phyloP scores from a whole-genome alignment of 106 monocot genomes.

The Acanthochlamys bracteata region DNA sequence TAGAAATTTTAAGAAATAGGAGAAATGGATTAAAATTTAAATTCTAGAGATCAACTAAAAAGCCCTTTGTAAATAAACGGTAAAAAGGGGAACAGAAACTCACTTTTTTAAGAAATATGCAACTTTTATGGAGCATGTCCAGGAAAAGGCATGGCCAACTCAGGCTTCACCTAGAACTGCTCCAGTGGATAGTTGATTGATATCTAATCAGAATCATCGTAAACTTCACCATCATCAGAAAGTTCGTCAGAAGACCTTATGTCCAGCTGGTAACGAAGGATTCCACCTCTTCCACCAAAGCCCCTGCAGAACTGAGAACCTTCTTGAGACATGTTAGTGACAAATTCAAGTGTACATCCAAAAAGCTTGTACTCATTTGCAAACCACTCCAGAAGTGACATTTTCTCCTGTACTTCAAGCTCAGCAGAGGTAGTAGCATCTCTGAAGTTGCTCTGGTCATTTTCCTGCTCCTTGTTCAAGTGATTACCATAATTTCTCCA shows the following conservation, averaged over 20 bases:
- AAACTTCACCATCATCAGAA: slow-evolving; percentile 3
- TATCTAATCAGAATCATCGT: slow-evolving; percentile 8
- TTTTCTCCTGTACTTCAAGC: slow-evolving; percentile 19
- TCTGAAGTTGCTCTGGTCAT: slow-evolving; percentile 18
- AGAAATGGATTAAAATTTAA: no score
- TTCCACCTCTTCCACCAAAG: slow-evolving; percentile 14
- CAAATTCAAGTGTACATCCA: slow-evolving; percentile 14
- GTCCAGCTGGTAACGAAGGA: slow-evolving; percentile 19
- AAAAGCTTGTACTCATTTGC: slow-evolving; percentile 23
- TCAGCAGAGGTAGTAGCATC: slow-evolving; percentile 13
- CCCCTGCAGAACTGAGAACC: slow-evolving; percentile 19
- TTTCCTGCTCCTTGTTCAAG: slow-evolving; percentile 17
- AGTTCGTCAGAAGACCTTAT: slow-evolving; percentile 3
- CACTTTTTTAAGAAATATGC: neutral
- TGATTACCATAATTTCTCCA: slow-evolving; percentile 3
- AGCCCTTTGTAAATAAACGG: neutral
- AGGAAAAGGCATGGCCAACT: neutral
- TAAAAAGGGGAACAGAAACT: neutral
- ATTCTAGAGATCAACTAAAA: neutral
- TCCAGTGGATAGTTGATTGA: slow-evolving; percentile 1
- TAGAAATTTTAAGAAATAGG: no score
- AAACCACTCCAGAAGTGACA: slow-evolving; percentile 22
- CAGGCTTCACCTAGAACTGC: neutral
- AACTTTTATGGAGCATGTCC: neutral
- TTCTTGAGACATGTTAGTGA: slow-evolving; percentile 15